Base-by-base conservation (phyloP, 768 basidiomycete species). In the Kwoniella pini region DNA sequence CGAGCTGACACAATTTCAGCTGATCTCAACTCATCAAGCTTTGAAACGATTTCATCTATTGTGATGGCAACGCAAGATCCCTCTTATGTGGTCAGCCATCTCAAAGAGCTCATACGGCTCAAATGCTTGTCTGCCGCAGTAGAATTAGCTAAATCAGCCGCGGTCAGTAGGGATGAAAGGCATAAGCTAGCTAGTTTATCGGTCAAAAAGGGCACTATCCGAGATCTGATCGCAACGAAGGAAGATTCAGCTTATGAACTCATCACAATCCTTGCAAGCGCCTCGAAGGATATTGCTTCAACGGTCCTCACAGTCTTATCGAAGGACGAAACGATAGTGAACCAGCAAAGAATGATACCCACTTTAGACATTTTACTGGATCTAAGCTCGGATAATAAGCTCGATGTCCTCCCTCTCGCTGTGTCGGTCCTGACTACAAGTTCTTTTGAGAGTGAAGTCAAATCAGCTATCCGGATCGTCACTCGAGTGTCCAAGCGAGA, bases 11-110 rank as follows among this genome's bases (percentile, higher is more conserved):
- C 56, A 9, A 38, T 59, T 19, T 15, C 28, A 9, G 21, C 51
- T 7, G 10, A 6, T 4, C 19, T 40, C 11, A 39, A 33, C 2
- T 11, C 26, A 22, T 44, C 44, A 2, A 3, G 31, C 27, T 4
- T 26, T 9, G 57, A 49, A 21, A 61, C 57, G 6, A 57, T 65
- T 15, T 52, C 44, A 26, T 15, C 36, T 6, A 43, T 64, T 2
- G 38, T 72, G 12, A 19, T 60, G 12, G 55, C 60, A 12, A 56
- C 63, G 2, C 24, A 31, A 10, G 65, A 67, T 46, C 49, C 60
- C 15, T 2, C 42, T 9, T 51, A 62, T 33, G 67, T 68, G 15
- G 30, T 72, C 27, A 21, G 48, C n/a, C 62, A 68, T 31, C 49
- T 71, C 28, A 43, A 48, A 12, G 43, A 54, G 7, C 51, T 68